phyloP scores from a whole-genome alignment of 1,139 yeast species.

The Pneumocystis canis region DNA sequence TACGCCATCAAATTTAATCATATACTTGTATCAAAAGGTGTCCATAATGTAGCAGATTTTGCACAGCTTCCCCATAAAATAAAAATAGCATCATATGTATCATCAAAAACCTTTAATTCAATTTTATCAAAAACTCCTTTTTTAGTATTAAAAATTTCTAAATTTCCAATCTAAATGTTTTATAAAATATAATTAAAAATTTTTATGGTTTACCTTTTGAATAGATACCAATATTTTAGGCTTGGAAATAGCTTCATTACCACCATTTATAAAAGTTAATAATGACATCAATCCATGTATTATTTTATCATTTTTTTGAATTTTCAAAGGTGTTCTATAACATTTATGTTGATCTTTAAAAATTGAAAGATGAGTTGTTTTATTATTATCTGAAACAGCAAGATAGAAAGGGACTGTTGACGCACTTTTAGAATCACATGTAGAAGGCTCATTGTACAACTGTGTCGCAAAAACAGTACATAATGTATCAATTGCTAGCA shows the following conservation, averaged over 20 bases:
- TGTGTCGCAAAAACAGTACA: neutral
- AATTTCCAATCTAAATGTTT: neutral
- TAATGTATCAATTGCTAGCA: neutral
- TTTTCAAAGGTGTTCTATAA: neutral
- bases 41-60: neutral
- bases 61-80: neutral
- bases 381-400: constrained; percentile 1
- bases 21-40: neutral
- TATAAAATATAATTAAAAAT: neutral
- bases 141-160: neutral
- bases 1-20: neutral
- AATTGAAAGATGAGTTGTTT: neutral
- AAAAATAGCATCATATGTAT: neutral
- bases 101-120: neutral
- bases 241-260: neutral
- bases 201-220: neutral
- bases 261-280: neutral
- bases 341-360: neutral
- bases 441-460: neutral
- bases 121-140: neutral
- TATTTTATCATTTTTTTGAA: neutral
- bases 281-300: neutral
- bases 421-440: neutral
- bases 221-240: neutral
- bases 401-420: neutral